Evolutionary conservation across 2,329 filamentous ascomycete species (phyloP).

Genomic region (Chrysoporthe deuterocubensis): DNA sequence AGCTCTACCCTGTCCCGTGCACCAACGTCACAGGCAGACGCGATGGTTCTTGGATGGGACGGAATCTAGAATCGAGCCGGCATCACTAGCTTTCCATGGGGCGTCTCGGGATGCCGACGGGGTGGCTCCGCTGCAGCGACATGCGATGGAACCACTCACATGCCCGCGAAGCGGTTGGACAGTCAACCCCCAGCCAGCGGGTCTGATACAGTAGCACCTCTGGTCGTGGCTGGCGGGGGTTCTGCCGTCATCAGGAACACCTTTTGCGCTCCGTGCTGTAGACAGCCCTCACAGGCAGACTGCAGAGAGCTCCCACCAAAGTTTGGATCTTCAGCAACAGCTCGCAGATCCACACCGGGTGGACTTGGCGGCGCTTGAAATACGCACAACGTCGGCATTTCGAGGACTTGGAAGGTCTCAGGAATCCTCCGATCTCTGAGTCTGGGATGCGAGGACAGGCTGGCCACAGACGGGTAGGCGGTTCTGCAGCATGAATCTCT

Average conservation of each 20-base stretch:
- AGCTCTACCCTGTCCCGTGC: background rate
- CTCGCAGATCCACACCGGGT: background rate
- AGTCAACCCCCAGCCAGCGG: background rate
- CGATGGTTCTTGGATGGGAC: background rate
- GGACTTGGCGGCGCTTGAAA: background rate
- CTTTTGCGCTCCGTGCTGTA: background rate
- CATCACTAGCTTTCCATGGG: background rate
- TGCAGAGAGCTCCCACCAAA: background rate
- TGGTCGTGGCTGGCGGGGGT: background rate
- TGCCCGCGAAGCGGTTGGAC: background rate
- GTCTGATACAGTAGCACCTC: background rate
- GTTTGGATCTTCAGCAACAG: background rate
- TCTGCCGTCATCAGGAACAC: no score
- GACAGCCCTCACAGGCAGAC: background rate
- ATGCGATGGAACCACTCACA: slow-evolving; percentile 1
- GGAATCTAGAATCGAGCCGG: background rate
- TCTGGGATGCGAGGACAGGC: background rate
- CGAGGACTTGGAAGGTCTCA: background rate
- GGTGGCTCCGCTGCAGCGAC: background rate
- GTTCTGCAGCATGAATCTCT: background rate
- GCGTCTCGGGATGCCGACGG: background rate
- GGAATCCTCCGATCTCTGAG: background rate
- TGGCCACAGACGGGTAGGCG: background rate
- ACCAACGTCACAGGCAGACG: background rate
- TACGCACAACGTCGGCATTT: background rate